Percentiles rank a stretch among this genome's conserved stretches.
phyloP scores from a whole-genome alignment of 108 stramenopile species.

The Schizochytrium sp. region DNA sequence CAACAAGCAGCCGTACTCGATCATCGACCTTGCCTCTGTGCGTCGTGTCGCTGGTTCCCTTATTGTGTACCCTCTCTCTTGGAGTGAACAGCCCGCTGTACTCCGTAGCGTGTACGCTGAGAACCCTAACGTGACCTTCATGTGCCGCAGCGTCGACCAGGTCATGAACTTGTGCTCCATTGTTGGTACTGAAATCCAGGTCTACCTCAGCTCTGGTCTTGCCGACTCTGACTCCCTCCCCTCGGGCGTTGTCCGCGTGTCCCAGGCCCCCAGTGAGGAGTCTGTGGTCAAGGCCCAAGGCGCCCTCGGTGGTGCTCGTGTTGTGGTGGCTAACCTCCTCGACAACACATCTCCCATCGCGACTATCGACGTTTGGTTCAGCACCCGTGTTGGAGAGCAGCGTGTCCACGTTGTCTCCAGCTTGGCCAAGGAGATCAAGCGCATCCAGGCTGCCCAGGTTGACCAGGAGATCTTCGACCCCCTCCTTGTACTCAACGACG shows the following conservation, averaged over 20 bases:
- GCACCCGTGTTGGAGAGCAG: neutral
- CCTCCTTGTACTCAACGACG: conserved; percentile 1
- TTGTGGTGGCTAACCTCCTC: conserved; percentile 29
- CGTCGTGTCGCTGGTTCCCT: neutral
- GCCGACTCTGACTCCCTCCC: neutral
- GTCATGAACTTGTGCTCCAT: conserved; percentile 54
- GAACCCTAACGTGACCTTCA: conserved; percentile 33
- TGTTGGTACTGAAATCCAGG: neutral
- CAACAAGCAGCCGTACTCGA: neutral
- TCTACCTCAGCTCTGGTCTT: neutral
- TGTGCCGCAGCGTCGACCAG: conserved; percentile 44
- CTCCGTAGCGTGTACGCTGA: neutral
- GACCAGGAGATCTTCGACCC: conserved; percentile 37
- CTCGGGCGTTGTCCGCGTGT: neutral
- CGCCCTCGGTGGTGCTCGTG: conserved; percentile 10
- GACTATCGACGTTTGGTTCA: conserved; percentile 28
- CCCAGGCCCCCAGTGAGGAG: conserved; percentile 1
- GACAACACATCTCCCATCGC: neutral
- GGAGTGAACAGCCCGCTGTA: conserved; percentile 57
- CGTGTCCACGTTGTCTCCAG: conserved; percentile 22
- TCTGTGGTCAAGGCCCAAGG: neutral
- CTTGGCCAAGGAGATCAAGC: neutral
- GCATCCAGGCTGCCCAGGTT: conserved; percentile 9
- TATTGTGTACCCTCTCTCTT: conserved; percentile 28
- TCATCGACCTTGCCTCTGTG: conserved; percentile 19